Evolutionary conservation across 352 stramenopile genomes (phyloP).

Genomic region (Phytophthora meadii): DNA sequence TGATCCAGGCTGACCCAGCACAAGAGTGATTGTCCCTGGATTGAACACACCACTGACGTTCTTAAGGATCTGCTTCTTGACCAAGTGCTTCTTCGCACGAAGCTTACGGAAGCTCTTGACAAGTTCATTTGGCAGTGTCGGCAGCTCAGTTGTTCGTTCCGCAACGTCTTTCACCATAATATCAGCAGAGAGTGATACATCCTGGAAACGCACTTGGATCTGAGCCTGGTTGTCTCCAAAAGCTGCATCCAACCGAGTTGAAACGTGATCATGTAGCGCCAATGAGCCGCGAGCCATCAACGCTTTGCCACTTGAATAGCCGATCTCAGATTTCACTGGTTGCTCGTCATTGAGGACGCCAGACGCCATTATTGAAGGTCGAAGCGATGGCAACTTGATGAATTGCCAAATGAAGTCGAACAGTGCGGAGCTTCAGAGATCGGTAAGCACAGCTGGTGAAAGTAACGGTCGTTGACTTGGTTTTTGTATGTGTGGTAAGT

Average conservation of each 20-base stretch:
- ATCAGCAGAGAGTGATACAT: slow-evolving; percentile 42
- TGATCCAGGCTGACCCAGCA: not conserved
- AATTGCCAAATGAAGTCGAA: slow-evolving; percentile 21
- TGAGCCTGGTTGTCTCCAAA: slow-evolving; percentile 39
- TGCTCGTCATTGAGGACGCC: slow-evolving; percentile 6
- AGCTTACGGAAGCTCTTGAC: slow-evolving; percentile 38
- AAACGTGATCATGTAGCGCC: slow-evolving; percentile 39
- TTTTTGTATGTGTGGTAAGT: slow-evolving; percentile 21
- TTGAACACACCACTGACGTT: not conserved
- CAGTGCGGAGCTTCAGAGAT: slow-evolving; percentile 5
- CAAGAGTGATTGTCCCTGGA: not conserved
- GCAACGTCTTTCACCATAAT: slow-evolving; percentile 30
- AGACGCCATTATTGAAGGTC: not conserved
- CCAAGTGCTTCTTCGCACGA: slow-evolving; percentile 31
- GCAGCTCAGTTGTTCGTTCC: slow-evolving; percentile 26
- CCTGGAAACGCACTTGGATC: slow-evolving; percentile 50
- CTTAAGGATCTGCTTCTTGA: slow-evolving; percentile 24
- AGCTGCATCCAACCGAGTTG: slow-evolving; percentile 31
- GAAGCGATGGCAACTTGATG: not conserved
- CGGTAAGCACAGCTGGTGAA: not conserved
- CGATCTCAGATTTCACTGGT: slow-evolving; percentile 17
- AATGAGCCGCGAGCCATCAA: slow-evolving; percentile 38
- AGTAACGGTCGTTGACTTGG: slow-evolving; percentile 25
- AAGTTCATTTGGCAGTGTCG: slow-evolving; percentile 39
- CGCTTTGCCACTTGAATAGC: slow-evolving; percentile 13